Percentiles rank a stretch among this genome's conserved stretches.
phyloP scores from a whole-genome alignment of 192 early-diverging fungal genomes.

The Backusella psychrophila region DNA sequence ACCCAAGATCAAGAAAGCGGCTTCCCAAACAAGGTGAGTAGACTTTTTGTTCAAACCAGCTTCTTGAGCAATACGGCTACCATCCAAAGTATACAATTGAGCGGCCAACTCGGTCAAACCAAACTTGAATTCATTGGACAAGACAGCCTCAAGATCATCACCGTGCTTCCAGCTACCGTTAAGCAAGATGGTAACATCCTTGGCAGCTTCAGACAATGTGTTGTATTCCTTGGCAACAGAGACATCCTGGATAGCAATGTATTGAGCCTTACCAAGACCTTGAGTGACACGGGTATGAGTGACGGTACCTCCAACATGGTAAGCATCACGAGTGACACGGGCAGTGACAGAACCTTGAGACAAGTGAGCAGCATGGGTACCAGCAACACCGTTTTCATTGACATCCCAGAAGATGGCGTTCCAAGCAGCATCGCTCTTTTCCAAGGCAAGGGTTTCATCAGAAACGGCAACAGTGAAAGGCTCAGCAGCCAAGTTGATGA shows the following conservation, averaged over 20 bases:
- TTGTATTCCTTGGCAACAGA: slow-evolving; percentile 59
- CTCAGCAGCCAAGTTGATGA: slow-evolving; percentile 31
- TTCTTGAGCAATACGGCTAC: slow-evolving; percentile 58
- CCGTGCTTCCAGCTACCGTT: slow-evolving; percentile 64
- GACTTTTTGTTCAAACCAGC: slow-evolving; percentile 48
- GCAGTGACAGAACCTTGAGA: slow-evolving; percentile 28
- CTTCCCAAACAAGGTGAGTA: slow-evolving; percentile 56
- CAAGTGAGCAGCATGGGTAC: slow-evolving; percentile 41
- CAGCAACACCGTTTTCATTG: slow-evolving; percentile 18
- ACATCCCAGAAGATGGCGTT: slow-evolving; percentile 38
- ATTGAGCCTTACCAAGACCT: slow-evolving; percentile 37
- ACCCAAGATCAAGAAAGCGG: slow-evolving; percentile 52
- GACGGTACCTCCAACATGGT: slow-evolving; percentile 57
- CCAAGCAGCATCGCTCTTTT: slow-evolving; percentile 4
- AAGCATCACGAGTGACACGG: slow-evolving; percentile 51
- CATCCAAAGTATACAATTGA: slow-evolving; percentile 63
- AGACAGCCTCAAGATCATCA: slow-evolving; percentile 65
- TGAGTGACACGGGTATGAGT: slow-evolving; percentile 49
- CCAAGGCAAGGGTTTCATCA: slow-evolving; percentile 8
- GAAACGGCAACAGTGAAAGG: slow-evolving; percentile 14
- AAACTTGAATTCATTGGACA: slow-evolving; percentile 63
- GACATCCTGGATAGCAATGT: slow-evolving; percentile 63
- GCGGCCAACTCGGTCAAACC: slow-evolving; percentile 49
- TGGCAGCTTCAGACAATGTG: slow-evolving; percentile 48
- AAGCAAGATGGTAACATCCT: slow-evolving; percentile 55